A percentile compares a stretch with the other conserved stretches of the same genome.
Evolutionary conservation across 2,329 filamentous ascomycete genomes (phyloP).

Genomic region (Coniella vitis): DNA sequence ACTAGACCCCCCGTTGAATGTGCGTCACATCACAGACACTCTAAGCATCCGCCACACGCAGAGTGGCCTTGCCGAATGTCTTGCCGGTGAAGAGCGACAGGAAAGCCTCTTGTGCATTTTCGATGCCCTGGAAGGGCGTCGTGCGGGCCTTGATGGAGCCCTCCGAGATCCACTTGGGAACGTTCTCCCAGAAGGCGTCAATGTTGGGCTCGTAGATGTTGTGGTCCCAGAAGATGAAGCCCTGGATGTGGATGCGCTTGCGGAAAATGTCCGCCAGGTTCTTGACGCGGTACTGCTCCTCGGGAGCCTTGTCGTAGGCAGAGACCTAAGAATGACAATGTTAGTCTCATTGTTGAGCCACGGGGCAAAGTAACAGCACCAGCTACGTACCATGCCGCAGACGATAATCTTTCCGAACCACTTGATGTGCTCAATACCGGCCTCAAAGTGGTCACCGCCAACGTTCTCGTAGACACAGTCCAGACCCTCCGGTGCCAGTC

Average conservation of each 20-base stretch:
- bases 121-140: constrained; percentile 58
- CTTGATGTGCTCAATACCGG: constrained; percentile 50
- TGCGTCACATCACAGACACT: too few species aligned
- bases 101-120: constrained; percentile 58
- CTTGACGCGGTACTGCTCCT: constrained; percentile 51
- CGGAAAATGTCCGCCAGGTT: constrained; percentile 54
- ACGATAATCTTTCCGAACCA: constrained; percentile 55
- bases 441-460: constrained; percentile 65
- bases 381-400: constrained; percentile 46
- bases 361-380: not conserved
- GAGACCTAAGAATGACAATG: constrained; percentile 33
- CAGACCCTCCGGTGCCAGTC: constrained; percentile 64
- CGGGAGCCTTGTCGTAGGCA: constrained; percentile 53
- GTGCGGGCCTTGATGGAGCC: constrained; percentile 56
- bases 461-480: constrained; percentile 82
- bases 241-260: constrained; percentile 57
- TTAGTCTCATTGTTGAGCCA: too few species aligned
- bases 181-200: constrained; percentile 57
- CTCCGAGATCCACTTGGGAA: constrained; percentile 62
- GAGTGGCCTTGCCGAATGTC: constrained; percentile 68
- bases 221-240: constrained; percentile 52
- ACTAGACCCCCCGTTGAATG: too few species aligned
- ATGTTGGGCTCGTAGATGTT: constrained; percentile 55
- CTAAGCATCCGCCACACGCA: constrained; percentile 31
- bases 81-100: constrained; percentile 61